phyloP scores from a whole-genome alignment of 352 stramenopile genomes.

The Pythium volutum region DNA sequence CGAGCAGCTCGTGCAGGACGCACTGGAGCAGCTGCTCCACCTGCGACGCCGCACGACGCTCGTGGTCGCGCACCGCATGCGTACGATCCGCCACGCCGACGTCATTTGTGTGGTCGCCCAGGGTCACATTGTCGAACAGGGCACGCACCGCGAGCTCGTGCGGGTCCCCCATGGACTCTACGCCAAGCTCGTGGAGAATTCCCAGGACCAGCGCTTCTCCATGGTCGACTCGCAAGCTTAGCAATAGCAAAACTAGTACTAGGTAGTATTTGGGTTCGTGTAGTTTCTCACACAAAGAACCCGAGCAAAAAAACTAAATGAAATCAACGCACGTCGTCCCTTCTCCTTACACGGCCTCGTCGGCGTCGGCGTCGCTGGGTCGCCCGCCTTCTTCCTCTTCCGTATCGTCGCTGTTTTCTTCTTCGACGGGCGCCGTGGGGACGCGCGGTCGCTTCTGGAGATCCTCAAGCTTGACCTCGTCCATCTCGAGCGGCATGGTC shows the following conservation, averaged over 20 bases:
- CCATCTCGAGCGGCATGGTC: slow-evolving; percentile 20
- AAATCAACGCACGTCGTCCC: not conserved
- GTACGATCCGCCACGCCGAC: slow-evolving; percentile 92
- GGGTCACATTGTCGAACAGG: slow-evolving; percentile 89
- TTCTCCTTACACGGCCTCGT: slow-evolving; percentile 17
- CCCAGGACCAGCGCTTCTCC: slow-evolving; percentile 17
- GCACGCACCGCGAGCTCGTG: slow-evolving; percentile 90
- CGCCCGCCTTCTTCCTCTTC: not conserved
- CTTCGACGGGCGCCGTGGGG: not conserved
- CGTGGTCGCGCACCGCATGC: slow-evolving; percentile 93
- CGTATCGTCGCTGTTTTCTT: not conserved
- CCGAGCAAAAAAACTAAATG: not conserved
- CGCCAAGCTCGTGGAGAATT: slow-evolving; percentile 22
- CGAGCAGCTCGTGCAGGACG: slow-evolving; percentile 84
- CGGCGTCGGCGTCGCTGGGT: not conserved
- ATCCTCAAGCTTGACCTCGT: slow-evolving; percentile 22
- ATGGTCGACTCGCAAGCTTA: slow-evolving; percentile 11
- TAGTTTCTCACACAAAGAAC: too few relatives aligned
- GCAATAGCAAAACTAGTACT: too few relatives aligned
- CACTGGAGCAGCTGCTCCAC: slow-evolving; percentile 56
- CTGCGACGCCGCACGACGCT: slow-evolving; percentile 81
- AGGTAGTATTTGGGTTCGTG: not conserved
- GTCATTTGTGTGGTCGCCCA: slow-evolving; percentile 94
- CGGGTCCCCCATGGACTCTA: slow-evolving; percentile 18
- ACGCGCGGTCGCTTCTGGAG: slow-evolving; percentile 8